Evolutionary conservation across 495 filamentous ascomycete species (phyloP), one percentile per base, ranked within the genome.

Genomic region (Penicillium daleae): DNA sequence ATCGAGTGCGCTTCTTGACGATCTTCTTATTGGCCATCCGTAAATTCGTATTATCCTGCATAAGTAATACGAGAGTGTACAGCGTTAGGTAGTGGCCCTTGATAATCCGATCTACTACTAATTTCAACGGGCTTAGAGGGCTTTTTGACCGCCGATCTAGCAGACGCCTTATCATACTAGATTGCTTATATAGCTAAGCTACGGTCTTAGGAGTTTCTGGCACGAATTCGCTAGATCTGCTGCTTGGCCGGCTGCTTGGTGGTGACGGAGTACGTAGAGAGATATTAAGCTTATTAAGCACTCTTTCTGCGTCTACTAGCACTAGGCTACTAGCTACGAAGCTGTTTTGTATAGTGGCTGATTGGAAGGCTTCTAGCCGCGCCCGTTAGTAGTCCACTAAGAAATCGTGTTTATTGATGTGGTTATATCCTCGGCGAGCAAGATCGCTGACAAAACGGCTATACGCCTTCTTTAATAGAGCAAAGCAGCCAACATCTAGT

Each of bases 371-470:
- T 21, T 44, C 40, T 3, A 8, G 2, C 2, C 40, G 40, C 3
- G 40, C 40, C 0, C 13, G 40, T n/a, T 17, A 13, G 5, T 44
- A 44, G 1, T 10, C 13, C 19, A 5, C 40, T 5, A 44, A 21
- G 5, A 44, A 44, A 21, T 44, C 40, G 40, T 6, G 2, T 13
- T 44, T 44, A 15, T 44, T 13, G 40, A 44, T 44, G 2, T 44
- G 40, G 40, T 44, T 44, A 44, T 44, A 44, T 17, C 40, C 5
- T 6, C 0, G 0, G 1, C 40, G 40, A 5, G 40, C 40, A 4
- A 44, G 40, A 8, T 44, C 40, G 13, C 40, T 44, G 24, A 39
- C 35, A 44, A 57, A 39, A 44, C 40, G 54, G 33, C 33, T 24
- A 27, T 57, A 39, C n/a, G 13, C 54, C n/a, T 29, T 40, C 22